Conservation (phyloP, 164 flowering plant genomes). For the Annona cherimola region DNA sequence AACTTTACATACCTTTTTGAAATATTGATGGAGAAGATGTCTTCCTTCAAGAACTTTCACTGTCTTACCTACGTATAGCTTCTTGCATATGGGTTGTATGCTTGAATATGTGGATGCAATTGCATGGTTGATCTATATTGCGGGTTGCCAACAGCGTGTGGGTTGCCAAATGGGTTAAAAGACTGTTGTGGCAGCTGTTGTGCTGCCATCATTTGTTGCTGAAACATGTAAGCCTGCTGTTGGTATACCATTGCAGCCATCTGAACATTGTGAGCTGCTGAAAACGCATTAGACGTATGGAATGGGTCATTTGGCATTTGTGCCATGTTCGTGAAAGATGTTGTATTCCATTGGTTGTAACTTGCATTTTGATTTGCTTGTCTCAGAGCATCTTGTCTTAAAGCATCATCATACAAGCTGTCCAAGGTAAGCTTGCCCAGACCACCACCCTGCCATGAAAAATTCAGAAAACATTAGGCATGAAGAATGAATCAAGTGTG, state of each 20-base stretch:
- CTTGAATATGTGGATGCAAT: constrained; percentile 48
- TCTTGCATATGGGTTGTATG: constrained; percentile 23
- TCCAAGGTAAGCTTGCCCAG: constrained; percentile 38
- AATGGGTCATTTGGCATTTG: constrained; percentile 23
- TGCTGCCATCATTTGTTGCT: constrained; percentile 20
- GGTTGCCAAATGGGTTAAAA: constrained; percentile 27
- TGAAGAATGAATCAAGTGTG: neutral
- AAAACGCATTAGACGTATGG: constrained; percentile 14
- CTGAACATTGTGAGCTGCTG: constrained; percentile 24
- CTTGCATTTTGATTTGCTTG: constrained; percentile 20
- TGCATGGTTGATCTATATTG: constrained; percentile 51
- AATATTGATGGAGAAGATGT: neutral
- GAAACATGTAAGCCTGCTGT: constrained; percentile 23
- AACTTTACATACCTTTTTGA: neutral
- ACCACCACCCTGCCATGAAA: constrained; percentile 27
- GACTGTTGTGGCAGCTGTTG: constrained; percentile 22
- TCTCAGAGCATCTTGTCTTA: constrained; percentile 22
- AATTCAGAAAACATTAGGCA: neutral
- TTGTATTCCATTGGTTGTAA: constrained; percentile 62
- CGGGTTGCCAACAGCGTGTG: constrained; percentile 10
- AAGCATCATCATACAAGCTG: constrained; percentile 38
- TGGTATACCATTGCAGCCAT: constrained; percentile 26
- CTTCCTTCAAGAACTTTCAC: constrained; percentile 1
- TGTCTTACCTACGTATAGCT: constrained; percentile 10
- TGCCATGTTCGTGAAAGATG: constrained; percentile 39